Evolutionary conservation across 805 yeast genomes (phyloP), one percentile per base, ranked within the genome.

Genomic region (Kluyveromyces lactis): DNA sequence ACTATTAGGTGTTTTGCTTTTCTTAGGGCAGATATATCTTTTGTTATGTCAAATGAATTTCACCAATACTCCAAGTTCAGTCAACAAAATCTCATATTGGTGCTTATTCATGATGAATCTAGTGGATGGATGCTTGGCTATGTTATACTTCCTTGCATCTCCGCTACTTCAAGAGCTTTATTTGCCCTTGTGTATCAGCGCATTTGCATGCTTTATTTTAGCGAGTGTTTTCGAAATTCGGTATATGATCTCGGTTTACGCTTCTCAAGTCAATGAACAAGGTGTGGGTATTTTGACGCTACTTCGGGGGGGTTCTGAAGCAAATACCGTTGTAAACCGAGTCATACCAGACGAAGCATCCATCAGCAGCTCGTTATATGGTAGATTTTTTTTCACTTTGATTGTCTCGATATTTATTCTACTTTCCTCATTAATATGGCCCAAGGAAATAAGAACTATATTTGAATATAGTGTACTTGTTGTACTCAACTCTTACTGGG

Each of bases 51-150:
- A 87, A 56, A 81, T 85, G 76, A 75, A 79, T 41, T 62, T 67
- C 24, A 72, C 84, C 2, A 75, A 72, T 48, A 84, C 95, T 0
- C 95, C 95, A 1, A 85, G 95, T 0, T 77, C 82, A 4, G 71
- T 84, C 23, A 77, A 89, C 3, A 72, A 80, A 38, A 71, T 89
- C 6, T 80, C 94, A 7, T 75, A 83, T 38, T 77, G 76, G 68
- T 64, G 87, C 3, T 63, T 86, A 23, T 74, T 79, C 7, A 67
- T 77, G 46, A 76, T 84, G 61, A 71, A 79, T 42, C 49, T 78
- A 32, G 71, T 75, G 9, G 96, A 87, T 59, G 85, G 90, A 1
- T 66, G 83, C 2, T 51, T 81, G 16, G 75, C 86, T 12, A 68
- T 84, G 60, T 53, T 79, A 26, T 74, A 79, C 34, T 62, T 85